Conservation (phyloP, 23 red algal species). For the Pyropia yezoensis region DNA sequence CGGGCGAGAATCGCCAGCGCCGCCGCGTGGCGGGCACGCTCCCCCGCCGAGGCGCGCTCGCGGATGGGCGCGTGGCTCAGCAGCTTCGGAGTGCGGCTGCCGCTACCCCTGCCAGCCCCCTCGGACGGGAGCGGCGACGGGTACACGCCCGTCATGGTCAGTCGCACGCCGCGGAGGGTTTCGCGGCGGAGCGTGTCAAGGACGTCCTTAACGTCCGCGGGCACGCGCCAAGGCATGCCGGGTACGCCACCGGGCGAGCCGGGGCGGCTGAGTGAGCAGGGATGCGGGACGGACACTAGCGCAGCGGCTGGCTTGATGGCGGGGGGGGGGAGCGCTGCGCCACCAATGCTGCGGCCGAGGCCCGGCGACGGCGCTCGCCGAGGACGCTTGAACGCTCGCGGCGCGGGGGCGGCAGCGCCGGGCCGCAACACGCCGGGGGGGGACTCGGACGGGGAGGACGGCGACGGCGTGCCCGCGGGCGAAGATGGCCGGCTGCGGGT, state of each 20-base stretch:
- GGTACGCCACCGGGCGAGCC: conserved; percentile 1
- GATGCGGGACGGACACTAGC: conserved; percentile 48
- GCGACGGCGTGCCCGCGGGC: too few species aligned
- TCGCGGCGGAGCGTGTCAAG: conserved; percentile 33
- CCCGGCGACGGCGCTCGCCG: background rate
- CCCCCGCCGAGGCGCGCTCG: too few species aligned
- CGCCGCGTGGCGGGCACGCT: too few species aligned
- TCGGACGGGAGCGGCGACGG: conserved; percentile 19
- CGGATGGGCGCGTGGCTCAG: too few species aligned
- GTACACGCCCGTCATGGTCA: conserved; percentile 82
- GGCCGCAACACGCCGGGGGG: too few species aligned
- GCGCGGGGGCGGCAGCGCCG: background rate
- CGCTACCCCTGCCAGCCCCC: background rate
- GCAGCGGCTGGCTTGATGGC: conserved; percentile 28
- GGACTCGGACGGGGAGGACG: too few species aligned
- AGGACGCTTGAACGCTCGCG: background rate
- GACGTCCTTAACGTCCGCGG: conserved; percentile 80
- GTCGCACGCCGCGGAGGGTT: conserved; percentile 53
- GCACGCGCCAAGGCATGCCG: conserved; percentile 10
- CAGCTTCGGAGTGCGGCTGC: too few species aligned
- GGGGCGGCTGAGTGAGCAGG: conserved; percentile 22
- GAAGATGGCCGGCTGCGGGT: too few species aligned
- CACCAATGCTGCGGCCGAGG: conserved; percentile 21
- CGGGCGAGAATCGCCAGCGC: too few species aligned
- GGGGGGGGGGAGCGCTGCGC: conserved; percentile 9